Conservation (phyloP, 2,329 filamentous ascomycete genomes). For the Colletotrichum brevisporum region DNA sequence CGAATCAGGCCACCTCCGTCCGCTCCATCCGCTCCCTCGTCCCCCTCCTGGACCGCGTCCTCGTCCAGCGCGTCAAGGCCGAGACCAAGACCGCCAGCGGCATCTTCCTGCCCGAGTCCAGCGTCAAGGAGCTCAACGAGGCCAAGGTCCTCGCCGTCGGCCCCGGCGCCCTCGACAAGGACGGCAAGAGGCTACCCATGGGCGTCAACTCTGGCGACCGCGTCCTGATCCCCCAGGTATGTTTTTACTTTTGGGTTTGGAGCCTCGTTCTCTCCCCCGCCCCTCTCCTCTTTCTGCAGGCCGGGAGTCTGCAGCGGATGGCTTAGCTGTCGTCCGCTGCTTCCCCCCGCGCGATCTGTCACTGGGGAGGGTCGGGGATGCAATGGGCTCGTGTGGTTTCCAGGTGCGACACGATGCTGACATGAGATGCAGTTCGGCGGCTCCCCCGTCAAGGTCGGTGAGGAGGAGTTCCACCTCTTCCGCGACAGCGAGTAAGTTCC, state of each 20-base stretch:
- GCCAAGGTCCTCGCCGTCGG: conserved; percentile 96
- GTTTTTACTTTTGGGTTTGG: conserved; percentile 46
- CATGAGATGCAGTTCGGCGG: conserved; percentile 81
- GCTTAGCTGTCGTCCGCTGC: neutral
- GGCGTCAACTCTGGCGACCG: conserved; percentile 88
- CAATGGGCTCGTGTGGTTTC: neutral
- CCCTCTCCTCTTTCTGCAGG: conserved; percentile 34
- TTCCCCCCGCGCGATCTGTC: neutral
- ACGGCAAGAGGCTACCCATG: conserved; percentile 89
- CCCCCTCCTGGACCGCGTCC: conserved; percentile 96
- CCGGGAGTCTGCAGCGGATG: neutral
- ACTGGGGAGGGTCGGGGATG: neutral
- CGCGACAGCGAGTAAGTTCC: conserved; percentile 91
- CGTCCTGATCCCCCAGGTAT: conserved; percentile 94
- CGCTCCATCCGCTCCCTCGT: conserved; percentile 96
- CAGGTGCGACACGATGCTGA: conserved; percentile 14
- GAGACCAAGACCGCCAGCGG: conserved; percentile 96
- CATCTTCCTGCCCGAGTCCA: conserved; percentile 97
- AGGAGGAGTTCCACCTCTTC: conserved; percentile 97
- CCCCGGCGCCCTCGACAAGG: conserved; percentile 87
- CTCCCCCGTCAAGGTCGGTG: conserved; percentile 95
- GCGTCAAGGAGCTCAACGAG: conserved; percentile 98
- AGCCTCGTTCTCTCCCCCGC: neutral
- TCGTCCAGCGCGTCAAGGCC: conserved; percentile 97
- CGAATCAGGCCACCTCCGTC: conserved; percentile 76